Percentiles rank a stretch among this genome's conserved stretches.
Evolutionary conservation across 805 yeast species (phyloP).

Genomic region (Ogataea zsoltii): DNA sequence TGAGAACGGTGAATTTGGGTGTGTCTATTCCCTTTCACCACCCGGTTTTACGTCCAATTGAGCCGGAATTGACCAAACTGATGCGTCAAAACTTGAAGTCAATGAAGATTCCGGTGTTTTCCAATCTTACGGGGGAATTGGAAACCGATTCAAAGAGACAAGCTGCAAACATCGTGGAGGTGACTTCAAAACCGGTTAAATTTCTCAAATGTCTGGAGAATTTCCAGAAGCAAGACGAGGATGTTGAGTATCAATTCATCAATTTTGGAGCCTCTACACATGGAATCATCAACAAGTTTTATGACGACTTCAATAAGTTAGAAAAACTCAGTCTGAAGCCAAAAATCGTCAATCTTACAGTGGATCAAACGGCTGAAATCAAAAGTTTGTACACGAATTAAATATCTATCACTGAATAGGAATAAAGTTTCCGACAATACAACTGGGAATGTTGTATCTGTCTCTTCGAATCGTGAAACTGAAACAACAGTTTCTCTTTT

Average conservation of each 20-base stretch:
- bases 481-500: slow-evolving; percentile 84
- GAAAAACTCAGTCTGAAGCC: slow-evolving; percentile 8
- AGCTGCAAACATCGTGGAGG: slow-evolving; percentile 30
- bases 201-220: slow-evolving; percentile 34
- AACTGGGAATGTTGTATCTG: slow-evolving; percentile 90
- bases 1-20: slow-evolving; percentile 29
- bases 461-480: slow-evolving; percentile 93
- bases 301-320: slow-evolving; percentile 19
- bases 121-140: slow-evolving; percentile 32
- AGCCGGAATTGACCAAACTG: slow-evolving; percentile 20
- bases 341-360: slow-evolving; percentile 7
- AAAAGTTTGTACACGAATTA: not conserved
- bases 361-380: slow-evolving; percentile 9
- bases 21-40: slow-evolving; percentile 38
- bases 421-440: slow-evolving; percentile 93
- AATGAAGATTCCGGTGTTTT: slow-evolving; percentile 30
- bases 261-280: slow-evolving; percentile 33
- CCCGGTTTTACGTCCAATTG: slow-evolving; percentile 31
- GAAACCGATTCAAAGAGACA: slow-evolving; percentile 21
- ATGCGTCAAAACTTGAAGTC: slow-evolving; percentile 12
- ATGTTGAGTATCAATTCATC: slow-evolving; percentile 23
- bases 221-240: slow-evolving; percentile 9
- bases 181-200: slow-evolving; percentile 35
- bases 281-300: slow-evolving; percentile 29
- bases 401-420: slow-evolving; percentile 55